Percentiles rank a stretch among this genome's conserved stretches.
phyloP scores from a whole-genome alignment of 768 basidiomycete species.

The Pholiota conissans region DNA sequence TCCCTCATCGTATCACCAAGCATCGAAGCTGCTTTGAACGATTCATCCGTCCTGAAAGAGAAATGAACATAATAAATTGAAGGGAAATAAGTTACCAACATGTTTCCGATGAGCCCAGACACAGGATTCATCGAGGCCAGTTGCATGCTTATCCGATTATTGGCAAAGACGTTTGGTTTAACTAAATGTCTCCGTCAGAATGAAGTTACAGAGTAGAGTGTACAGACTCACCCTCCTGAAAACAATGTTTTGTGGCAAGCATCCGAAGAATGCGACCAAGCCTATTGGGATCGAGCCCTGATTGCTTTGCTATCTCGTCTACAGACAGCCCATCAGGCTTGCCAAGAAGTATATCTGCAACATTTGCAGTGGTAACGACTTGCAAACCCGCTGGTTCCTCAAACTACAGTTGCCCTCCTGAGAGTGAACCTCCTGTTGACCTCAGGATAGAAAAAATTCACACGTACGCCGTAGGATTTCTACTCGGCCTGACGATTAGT shows the following conservation, averaged over 20 bases:
- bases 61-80: not conserved
- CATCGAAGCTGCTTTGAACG: constrained; percentile 6
- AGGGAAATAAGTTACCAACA: constrained; percentile 19
- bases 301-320: constrained; percentile 22
- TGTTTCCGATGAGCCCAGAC: constrained; percentile 21
- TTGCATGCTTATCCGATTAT: constrained; percentile 39
- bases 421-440: not conserved
- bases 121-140: constrained; percentile 33
- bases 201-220: not conserved
- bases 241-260: constrained; percentile 36
- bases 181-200: constrained; percentile 20
- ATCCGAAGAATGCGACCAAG: constrained; percentile 33
- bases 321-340: constrained; percentile 34
- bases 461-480: constrained; percentile 6
- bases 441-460: not conserved
- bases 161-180: constrained; percentile 35
- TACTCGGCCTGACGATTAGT: not conserved
- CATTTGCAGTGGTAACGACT: constrained; percentile 27
- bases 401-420: constrained; percentile 9
- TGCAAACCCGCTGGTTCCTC: constrained; percentile 28
- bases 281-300: constrained; percentile 31
- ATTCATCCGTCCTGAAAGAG: constrained; percentile 5
- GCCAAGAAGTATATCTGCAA: constrained; percentile 34
- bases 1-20: constrained; percentile 9
- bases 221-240: constrained; percentile 32